Evolutionary conservation across 805 yeast genomes (phyloP).

Genomic region (Metschnikowia kunwiensis): DNA sequence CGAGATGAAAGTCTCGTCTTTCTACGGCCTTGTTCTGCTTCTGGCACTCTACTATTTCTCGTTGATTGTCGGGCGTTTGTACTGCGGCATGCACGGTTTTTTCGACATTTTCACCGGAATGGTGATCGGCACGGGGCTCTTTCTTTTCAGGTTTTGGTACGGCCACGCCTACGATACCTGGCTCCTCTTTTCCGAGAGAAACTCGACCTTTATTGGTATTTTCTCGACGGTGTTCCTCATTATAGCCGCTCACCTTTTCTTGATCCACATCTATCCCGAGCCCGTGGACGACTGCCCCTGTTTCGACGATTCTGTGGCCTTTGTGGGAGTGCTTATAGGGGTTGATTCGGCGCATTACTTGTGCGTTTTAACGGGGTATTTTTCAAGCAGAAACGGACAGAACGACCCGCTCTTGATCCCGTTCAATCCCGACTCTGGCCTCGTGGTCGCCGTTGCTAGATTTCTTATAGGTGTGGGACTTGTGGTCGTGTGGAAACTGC

Average conservation of each 20-base stretch:
- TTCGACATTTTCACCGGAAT: slow-evolving; percentile 70
- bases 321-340: slow-evolving; percentile 83
- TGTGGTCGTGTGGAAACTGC: slow-evolving; percentile 70
- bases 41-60: slow-evolving; percentile 54
- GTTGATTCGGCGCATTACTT: slow-evolving; percentile 61
- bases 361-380: slow-evolving; percentile 31
- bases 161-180: slow-evolving; percentile 47
- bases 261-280: slow-evolving; percentile 68
- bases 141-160: slow-evolving; percentile 42
- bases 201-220: slow-evolving; percentile 20
- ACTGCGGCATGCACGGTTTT: slow-evolving; percentile 98
- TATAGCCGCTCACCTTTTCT: slow-evolving; percentile 39
- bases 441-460: slow-evolving; percentile 37
- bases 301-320: slow-evolving; percentile 91
- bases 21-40: slow-evolving; percentile 15
- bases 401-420: slow-evolving; percentile 39
- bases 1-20: slow-evolving; percentile 7
- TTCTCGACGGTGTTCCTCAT: slow-evolving; percentile 36
- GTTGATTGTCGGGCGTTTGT: slow-evolving; percentile 74
- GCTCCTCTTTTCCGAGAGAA: slow-evolving; percentile 29
- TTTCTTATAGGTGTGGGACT: slow-evolving; percentile 56
- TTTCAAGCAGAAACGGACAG: slow-evolving; percentile 18
- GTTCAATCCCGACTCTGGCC: slow-evolving; percentile 6
- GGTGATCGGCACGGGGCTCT: slow-evolving; percentile 55
- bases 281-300: slow-evolving; percentile 97